Conservation (phyloP, 495 filamentous ascomycete species). For the Penicillium salamii region DNA sequence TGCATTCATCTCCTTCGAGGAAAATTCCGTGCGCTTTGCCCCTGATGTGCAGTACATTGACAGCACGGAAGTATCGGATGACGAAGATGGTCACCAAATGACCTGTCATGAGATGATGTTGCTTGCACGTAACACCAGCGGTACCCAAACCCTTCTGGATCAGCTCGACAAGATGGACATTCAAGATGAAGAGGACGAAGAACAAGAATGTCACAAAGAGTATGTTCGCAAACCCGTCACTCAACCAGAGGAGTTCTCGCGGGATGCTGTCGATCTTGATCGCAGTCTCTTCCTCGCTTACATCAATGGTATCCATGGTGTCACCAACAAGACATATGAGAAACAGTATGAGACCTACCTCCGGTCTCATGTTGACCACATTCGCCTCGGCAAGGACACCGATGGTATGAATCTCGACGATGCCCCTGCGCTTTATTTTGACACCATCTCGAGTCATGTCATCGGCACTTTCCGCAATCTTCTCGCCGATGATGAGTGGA, state of each 20-base stretch:
- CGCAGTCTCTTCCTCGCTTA: conserved; percentile 42
- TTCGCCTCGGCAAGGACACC: conserved; percentile 32
- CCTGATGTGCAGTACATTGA: conserved; percentile 39
- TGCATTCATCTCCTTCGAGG: conserved; percentile 41
- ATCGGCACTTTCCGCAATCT: conserved; percentile 42
- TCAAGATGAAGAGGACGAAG: conserved; percentile 13
- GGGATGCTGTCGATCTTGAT: conserved; percentile 41
- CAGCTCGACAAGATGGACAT: conserved; percentile 19
- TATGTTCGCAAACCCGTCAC: conserved; percentile 16
- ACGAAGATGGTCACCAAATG: conserved; percentile 30
- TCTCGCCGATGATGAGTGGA: conserved; percentile 36
- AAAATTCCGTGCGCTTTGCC: conserved; percentile 37
- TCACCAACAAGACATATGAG: conserved; percentile 19
- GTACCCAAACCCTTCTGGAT: conserved; percentile 6
- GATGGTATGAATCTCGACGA: conserved; percentile 39
- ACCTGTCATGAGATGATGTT: conserved; percentile 48
- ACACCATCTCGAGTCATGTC: conserved; percentile 39
- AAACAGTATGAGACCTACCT: conserved; percentile 32
- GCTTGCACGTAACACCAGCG: conserved; percentile 27
- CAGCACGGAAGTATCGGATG: conserved; percentile 21
- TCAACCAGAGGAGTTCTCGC: conserved; percentile 37
- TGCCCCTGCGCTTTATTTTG: conserved; percentile 34
- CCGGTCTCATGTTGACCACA: conserved; percentile 34
- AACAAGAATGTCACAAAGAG: conserved; percentile 4
- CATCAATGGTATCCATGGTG: conserved; percentile 45